phyloP scores from a whole-genome alignment of 768 basidiomycete species.

The Coprinellus micaceus region DNA sequence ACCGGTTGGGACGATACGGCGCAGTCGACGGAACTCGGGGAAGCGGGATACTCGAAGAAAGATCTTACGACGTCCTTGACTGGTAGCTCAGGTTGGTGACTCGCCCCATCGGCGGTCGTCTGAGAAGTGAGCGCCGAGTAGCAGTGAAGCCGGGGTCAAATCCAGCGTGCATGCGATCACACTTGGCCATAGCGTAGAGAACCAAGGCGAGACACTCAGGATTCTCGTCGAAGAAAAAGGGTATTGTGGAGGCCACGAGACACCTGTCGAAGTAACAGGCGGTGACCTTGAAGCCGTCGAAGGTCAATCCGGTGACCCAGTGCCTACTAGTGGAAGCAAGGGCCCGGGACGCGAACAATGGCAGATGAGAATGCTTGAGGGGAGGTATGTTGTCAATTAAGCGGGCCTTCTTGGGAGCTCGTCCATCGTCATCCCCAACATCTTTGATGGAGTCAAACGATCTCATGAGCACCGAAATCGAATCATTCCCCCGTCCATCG shows the following conservation, averaged over 20 bases:
- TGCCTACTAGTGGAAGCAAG: conserved; percentile 15
- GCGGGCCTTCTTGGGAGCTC: not conserved
- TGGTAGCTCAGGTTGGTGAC: not conserved
- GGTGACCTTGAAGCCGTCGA: conserved; percentile 15
- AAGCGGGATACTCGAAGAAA: not conserved
- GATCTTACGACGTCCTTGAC: not conserved
- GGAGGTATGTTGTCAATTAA: not conserved
- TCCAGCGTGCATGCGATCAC: conserved; percentile 11
- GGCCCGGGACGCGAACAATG: conserved; percentile 12
- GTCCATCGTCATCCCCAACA: not conserved
- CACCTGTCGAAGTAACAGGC: conserved; percentile 27
- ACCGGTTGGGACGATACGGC: too few species aligned
- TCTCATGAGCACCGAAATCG: too few species aligned
- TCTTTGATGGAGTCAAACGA: too few species aligned
- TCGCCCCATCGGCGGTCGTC: not conserved
- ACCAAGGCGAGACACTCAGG: conserved; percentile 19
- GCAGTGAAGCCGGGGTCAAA: conserved; percentile 14
- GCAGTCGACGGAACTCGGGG: not conserved
- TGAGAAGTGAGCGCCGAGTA: not conserved
- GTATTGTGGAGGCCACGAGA: conserved; percentile 14
- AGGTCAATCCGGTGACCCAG: conserved; percentile 19
- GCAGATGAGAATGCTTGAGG: not conserved
- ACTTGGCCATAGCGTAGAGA: conserved; percentile 15
- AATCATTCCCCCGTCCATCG: too few species aligned
- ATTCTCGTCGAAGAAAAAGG: conserved; percentile 18